Conservation (phyloP, 2,329 filamentous ascomycete species). For the Cordyceps javanica region DNA sequence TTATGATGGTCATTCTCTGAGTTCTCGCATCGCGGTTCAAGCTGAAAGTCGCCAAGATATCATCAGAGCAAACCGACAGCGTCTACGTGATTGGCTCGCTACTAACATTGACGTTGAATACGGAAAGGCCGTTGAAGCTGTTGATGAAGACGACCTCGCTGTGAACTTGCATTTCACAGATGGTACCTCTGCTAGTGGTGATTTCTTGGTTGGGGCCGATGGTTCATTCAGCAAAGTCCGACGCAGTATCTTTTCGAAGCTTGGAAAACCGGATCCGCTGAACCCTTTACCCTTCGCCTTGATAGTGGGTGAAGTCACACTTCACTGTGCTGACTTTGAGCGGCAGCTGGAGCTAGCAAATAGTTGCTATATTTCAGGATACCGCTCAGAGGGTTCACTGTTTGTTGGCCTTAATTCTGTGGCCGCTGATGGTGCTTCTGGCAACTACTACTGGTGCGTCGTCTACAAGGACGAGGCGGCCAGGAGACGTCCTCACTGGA, state of each 20-base stretch:
- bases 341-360: conserved; percentile 26
- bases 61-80: conserved; percentile 25
- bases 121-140: conserved; percentile 28
- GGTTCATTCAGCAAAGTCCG: conserved; percentile 33
- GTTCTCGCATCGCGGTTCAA: conserved; percentile 13
- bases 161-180: conserved; percentile 39
- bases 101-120: conserved; percentile 30
- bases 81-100: conserved; percentile 19
- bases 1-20: conserved; percentile 5
- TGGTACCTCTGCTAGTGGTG: conserved; percentile 33
- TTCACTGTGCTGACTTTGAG: conserved; percentile 22
- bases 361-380: conserved; percentile 22
- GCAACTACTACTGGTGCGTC: conserved; percentile 25
- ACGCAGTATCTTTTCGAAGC: conserved; percentile 22
- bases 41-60: conserved; percentile 21
- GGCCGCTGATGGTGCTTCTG: conserved; percentile 15
- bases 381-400: not conserved
- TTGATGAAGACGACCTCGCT: conserved; percentile 27
- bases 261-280: conserved; percentile 21
- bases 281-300: conserved; percentile 21
- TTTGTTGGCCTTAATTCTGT: conserved; percentile 23
- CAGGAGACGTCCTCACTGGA: conserved; percentile 28
- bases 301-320: conserved; percentile 22
- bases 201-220: conserved; percentile 42
- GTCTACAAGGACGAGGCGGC: conserved; percentile 17